Conservation (phyloP, 1,284 basidiomycete genomes). For the Puccinia hordei region DNA sequence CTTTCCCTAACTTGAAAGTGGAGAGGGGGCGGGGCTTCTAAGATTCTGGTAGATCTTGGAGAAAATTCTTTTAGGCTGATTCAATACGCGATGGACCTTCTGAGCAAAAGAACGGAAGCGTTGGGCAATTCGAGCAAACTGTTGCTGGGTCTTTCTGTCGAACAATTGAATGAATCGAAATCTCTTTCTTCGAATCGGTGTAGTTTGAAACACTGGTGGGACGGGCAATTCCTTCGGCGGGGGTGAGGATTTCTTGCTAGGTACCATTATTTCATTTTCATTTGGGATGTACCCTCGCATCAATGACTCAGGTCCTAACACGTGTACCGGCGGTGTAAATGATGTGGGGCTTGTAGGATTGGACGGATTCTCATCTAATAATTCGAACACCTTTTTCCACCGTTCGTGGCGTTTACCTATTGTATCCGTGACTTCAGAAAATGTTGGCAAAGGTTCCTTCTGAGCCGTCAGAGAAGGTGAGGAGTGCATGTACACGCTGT, state of each 20-base stretch:
- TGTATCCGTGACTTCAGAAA: neutral
- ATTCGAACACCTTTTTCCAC: neutral
- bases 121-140: neutral
- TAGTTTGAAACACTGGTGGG: neutral
- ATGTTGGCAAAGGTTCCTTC: neutral
- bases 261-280: neutral
- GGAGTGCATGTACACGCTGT: neutral
- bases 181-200: neutral
- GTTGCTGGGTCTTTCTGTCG: slow-evolving; percentile 4
- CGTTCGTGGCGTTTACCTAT: neutral
- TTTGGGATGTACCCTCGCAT: neutral
- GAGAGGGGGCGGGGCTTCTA: neutral
- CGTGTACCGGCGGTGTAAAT: neutral
- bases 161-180: neutral
- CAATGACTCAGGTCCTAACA: neutral
- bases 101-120: neutral
- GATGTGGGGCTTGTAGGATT: neutral
- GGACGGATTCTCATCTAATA: neutral
- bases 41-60: neutral
- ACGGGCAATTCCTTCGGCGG: neutral
- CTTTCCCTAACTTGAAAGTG: neutral
- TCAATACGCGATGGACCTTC: neutral
- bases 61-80: neutral
- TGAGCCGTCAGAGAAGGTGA: neutral
- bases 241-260: neutral